These are phyloP conservation scores for Sanghuangporus sanghuang DNA, from an alignment of 1,284 basidiomycete species.

Conservation along the genomic window DNA sequence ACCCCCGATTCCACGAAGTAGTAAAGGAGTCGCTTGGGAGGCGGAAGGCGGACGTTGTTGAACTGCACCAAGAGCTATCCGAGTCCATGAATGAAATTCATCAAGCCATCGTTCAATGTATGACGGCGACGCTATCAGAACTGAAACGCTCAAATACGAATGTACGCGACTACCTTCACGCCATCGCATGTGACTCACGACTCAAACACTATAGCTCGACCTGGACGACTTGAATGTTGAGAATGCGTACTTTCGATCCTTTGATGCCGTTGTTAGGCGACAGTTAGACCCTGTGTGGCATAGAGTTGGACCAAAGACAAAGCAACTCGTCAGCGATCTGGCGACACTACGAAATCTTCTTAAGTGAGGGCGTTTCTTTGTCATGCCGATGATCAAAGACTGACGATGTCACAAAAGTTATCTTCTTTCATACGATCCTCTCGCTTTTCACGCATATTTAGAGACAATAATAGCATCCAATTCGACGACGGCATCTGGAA, in stretches of 20 bases:
- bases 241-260: slow-evolving; percentile 92
- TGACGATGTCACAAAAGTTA: slow-evolving; percentile 44
- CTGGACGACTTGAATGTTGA: slow-evolving; percentile 92
- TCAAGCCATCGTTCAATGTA: slow-evolving; percentile 89
- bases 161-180: slow-evolving; percentile 37
- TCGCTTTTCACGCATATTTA: slow-evolving; percentile 89
- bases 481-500: slow-evolving; percentile 46
- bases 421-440: slow-evolving; percentile 86
- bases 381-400: neutral
- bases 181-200: neutral
- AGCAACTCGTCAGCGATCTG: slow-evolving; percentile 88
- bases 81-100: slow-evolving; percentile 90
- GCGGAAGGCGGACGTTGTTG: slow-evolving; percentile 87
- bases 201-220: slow-evolving; percentile 60
- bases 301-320: slow-evolving; percentile 88
- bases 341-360: slow-evolving; percentile 82
- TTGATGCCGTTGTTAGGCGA: slow-evolving; percentile 85
- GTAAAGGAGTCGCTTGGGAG: slow-evolving; percentile 78
- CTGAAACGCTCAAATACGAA: slow-evolving; percentile 84
- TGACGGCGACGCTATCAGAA: slow-evolving; percentile 88
- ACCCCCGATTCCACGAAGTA: slow-evolving; percentile 88
- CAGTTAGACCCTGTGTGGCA: slow-evolving; percentile 97
- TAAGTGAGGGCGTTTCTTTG: slow-evolving; percentile 45
- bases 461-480: slow-evolving; percentile 86
- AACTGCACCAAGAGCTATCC: slow-evolving; percentile 85